Conservation (phyloP, 163 green algal species). For the Chlamydomonas reinhardtii region DNA sequence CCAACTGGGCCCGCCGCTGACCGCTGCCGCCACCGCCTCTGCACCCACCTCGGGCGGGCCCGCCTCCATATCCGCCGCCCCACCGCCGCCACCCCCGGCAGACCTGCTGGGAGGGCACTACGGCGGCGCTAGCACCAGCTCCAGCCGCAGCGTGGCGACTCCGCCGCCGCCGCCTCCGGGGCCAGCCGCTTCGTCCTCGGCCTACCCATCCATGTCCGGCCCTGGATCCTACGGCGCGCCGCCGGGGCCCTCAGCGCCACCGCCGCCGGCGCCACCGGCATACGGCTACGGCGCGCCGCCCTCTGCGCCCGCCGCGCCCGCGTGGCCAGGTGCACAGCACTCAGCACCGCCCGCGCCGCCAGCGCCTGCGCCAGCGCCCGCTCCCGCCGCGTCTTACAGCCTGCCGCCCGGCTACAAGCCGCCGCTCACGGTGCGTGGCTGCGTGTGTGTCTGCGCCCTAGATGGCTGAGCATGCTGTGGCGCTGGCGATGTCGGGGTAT, state of each 20-base stretch:
- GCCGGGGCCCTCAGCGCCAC: not conserved
- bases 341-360: not conserved
- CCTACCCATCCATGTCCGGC: not conserved
- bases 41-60: not conserved
- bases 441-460: not conserved
- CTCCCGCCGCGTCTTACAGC: not conserved
- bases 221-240: not conserved
- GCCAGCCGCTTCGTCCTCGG: not conserved
- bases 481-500: too few species aligned
- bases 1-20: not conserved
- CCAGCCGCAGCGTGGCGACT: too few species aligned
- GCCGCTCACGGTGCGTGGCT: not conserved
- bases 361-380: not conserved
- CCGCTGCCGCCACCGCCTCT: not conserved
- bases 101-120: too few species aligned
- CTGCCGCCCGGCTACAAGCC: constrained; percentile 27
- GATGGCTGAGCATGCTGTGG: too few species aligned
- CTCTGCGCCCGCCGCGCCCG: not conserved
- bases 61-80: too few species aligned
- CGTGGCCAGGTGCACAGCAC: too few species aligned
- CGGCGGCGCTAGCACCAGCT: too few species aligned
- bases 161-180: too few species aligned
- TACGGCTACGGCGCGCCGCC: not conserved
- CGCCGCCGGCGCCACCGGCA: not conserved
- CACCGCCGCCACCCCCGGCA: too few species aligned